These are phyloP conservation scores for Acanthamoeba royreba DNA, from an alignment of 208 protist species.

Conservation along the genomic window DNA sequence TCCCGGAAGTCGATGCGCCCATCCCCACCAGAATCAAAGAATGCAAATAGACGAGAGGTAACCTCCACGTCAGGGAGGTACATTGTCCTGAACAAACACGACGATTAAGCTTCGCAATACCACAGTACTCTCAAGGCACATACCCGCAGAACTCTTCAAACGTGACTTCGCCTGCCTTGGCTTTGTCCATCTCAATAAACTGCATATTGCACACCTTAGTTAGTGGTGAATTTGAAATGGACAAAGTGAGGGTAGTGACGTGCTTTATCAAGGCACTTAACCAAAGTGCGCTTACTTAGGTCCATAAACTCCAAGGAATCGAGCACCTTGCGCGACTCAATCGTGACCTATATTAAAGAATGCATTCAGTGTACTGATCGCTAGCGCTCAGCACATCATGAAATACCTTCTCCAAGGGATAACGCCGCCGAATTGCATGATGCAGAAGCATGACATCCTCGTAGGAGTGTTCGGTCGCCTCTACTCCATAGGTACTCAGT, in stretches of 20 bases:
- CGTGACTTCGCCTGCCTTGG: not conserved
- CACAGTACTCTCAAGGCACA: not conserved
- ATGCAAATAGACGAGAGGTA: not conserved
- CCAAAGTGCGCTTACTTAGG: not conserved
- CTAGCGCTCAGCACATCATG: not conserved
- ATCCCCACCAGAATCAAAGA: not conserved
- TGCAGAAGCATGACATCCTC: slow-evolving; percentile 8
- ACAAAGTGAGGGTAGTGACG: not conserved
- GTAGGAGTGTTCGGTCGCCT: not conserved
- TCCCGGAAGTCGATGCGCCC: not conserved
- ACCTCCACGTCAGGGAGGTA: not conserved
- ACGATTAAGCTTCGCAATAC: not conserved
- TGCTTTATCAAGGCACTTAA: not conserved
- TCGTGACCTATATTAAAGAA: not conserved
- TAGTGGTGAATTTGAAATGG: not conserved
- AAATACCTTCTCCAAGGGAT: not conserved
- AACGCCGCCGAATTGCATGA: not conserved
- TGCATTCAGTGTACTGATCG: not conserved
- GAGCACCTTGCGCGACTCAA: not conserved
- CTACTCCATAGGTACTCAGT: not conserved
- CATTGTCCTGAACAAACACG: not conserved
- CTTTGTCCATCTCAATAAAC: not conserved
- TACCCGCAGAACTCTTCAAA: not conserved
- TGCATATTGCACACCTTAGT: not conserved
- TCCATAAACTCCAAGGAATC: not conserved